Evolutionary conservation across 768 basidiomycete genomes (phyloP).

Genomic region (Rhodotorula paludigena): DNA sequence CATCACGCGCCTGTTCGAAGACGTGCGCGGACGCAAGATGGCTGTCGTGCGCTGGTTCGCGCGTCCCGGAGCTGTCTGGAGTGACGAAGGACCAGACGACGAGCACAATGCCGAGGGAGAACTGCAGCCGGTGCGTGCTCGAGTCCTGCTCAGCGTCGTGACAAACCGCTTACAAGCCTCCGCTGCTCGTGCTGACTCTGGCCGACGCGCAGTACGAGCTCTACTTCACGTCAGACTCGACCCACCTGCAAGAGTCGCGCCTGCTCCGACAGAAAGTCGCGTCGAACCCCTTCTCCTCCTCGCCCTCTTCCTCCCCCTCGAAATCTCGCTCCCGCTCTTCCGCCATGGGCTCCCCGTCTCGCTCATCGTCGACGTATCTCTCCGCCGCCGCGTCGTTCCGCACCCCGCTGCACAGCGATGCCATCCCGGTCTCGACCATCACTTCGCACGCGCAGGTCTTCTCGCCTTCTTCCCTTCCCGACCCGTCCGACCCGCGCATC

Average conservation of each 20-base stretch:
- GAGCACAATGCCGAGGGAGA: constrained; percentile 7
- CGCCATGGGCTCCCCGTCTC: not conserved
- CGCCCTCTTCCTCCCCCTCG: not conserved
- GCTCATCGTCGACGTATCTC: not conserved
- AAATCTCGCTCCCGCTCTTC: not conserved
- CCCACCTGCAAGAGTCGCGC: constrained; percentile 18
- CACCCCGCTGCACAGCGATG: constrained; percentile 28
- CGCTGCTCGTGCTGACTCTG: not conserved
- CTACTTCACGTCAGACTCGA: constrained; percentile 38
- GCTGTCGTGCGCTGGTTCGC: constrained; percentile 37
- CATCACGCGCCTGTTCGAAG: constrained; percentile 34
- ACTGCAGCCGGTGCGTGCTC: constrained; percentile 2
- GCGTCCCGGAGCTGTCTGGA: constrained; percentile 23
- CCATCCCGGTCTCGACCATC: constrained; percentile 17
- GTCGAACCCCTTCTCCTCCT: constrained; percentile 1
- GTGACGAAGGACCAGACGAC: constrained; percentile 22
- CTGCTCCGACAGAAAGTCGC: constrained; percentile 1
- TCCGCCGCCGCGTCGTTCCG: constrained; percentile 21
- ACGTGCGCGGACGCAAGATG: constrained; percentile 23
- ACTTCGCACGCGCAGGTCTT: constrained; percentile 11
- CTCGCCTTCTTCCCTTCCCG: constrained; percentile 1
- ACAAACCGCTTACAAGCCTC: not conserved
- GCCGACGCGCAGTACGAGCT: constrained; percentile 30
- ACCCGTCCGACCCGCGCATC: not conserved
- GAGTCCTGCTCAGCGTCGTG: not conserved